Evolutionary conservation across 164 flowering plant genomes (phyloP).

Genomic region (Euptelea pleiosperma): DNA sequence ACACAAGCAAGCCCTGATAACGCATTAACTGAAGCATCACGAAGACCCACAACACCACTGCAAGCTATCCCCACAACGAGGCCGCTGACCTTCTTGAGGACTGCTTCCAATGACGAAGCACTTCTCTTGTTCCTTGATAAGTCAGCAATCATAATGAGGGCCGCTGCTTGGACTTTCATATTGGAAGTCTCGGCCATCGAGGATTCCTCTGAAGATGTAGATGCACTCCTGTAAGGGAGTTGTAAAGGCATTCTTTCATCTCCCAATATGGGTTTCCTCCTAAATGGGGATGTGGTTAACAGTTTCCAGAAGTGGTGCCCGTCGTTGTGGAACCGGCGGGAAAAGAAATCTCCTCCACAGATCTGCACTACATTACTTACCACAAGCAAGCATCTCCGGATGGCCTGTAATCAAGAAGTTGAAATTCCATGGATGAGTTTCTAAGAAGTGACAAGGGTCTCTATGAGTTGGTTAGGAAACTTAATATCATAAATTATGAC

Average conservation of each 20-base stretch:
- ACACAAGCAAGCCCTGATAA: constrained; percentile 64
- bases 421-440: neutral
- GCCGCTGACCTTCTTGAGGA: constrained; percentile 81
- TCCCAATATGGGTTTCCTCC: constrained; percentile 34
- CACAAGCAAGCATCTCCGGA: constrained; percentile 59
- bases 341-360: constrained; percentile 93
- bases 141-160: constrained; percentile 81
- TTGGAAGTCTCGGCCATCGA: constrained; percentile 60
- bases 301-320: constrained; percentile 87
- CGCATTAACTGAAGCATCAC: constrained; percentile 64
- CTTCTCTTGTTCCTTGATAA: constrained; percentile 63
- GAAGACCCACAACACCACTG: constrained; percentile 64
- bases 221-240: constrained; percentile 70
- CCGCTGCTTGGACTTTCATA: constrained; percentile 75
- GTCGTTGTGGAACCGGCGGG: constrained; percentile 79
- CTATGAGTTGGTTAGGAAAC: too few relatives aligned
- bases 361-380: constrained; percentile 56
- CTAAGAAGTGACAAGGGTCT: too few relatives aligned
- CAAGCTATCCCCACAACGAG: constrained; percentile 84
- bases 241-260: constrained; percentile 42
- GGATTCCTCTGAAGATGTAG: constrained; percentile 41
- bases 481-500: too few relatives aligned
- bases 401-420: constrained; percentile 41
- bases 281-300: constrained; percentile 59
- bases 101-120: constrained; percentile 64